phyloP scores from a whole-genome alignment of 1,284 basidiomycete genomes.

The Puccinia sorghi region DNA sequence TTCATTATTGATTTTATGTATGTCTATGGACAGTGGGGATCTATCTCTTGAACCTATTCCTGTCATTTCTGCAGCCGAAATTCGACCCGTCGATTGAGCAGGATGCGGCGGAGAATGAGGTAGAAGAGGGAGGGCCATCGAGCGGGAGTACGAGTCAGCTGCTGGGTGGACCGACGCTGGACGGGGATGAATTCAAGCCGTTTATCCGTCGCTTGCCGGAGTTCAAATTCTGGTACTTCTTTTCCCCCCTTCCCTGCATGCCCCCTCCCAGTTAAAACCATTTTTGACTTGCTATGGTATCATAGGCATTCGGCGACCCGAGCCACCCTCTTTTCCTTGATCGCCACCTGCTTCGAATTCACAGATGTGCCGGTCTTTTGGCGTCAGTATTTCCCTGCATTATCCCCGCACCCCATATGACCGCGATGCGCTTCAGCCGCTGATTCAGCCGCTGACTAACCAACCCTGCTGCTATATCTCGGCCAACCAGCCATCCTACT shows the following conservation, averaged over 20 bases:
- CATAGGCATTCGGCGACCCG: constrained; percentile 85
- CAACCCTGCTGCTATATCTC: too few species aligned
- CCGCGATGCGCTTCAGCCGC: too few species aligned
- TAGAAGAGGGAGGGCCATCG: constrained; percentile 81
- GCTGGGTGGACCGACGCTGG: constrained; percentile 58
- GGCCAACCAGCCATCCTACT: constrained; percentile 51
- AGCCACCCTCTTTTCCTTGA: constrained; percentile 76
- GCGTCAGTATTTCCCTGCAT: too few species aligned
- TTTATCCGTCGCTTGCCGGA: constrained; percentile 94
- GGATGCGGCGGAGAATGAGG: constrained; percentile 88
- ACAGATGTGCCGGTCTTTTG: constrained; percentile 48
- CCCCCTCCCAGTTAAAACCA: background rate
- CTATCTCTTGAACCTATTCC: constrained; percentile 64
- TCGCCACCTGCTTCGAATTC: constrained; percentile 68
- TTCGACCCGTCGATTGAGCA: constrained; percentile 95
- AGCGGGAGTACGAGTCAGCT: constrained; percentile 58
- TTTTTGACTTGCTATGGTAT: background rate
- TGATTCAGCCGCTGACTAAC: too few species aligned
- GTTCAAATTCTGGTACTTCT: constrained; percentile 86
- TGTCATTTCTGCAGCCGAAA: constrained; percentile 85
- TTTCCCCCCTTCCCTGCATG: background rate
- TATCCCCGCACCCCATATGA: too few species aligned
- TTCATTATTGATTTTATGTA: too few species aligned
- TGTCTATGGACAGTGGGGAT: constrained; percentile 54
- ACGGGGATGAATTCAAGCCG: constrained; percentile 88